Evolutionary conservation across 176 grass and related monocot genomes (phyloP).

Genomic region (Eleusine coracana): DNA sequence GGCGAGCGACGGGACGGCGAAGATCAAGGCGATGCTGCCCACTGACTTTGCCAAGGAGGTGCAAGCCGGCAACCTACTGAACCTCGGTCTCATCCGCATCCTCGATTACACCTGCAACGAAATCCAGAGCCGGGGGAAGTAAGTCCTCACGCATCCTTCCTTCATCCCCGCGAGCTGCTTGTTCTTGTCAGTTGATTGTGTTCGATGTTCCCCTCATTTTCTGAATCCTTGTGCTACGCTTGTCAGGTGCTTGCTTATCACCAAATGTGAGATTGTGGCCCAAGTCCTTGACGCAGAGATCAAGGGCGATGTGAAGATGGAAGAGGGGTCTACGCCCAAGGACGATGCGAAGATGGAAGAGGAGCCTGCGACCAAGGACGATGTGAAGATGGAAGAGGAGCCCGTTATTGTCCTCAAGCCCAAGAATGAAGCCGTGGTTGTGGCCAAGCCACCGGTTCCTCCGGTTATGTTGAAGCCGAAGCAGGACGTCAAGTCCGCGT

Average conservation of each 20-base stretch:
- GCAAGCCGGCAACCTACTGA: slow-evolving; percentile 77
- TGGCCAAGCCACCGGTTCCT: slow-evolving; percentile 24
- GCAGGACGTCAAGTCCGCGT: slow-evolving; percentile 70
- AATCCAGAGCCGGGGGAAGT: slow-evolving; percentile 40
- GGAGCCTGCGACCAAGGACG: slow-evolving; percentile 22
- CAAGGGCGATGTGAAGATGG: slow-evolving; percentile 56
- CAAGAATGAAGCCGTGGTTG: slow-evolving; percentile 34
- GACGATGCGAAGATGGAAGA: slow-evolving; percentile 57
- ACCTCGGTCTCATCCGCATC: slow-evolving; percentile 77
- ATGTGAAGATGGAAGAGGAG: slow-evolving; percentile 54
- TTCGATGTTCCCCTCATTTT: background rate
- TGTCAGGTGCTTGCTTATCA: slow-evolving; percentile 76
- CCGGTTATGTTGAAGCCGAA: slow-evolving; percentile 60
- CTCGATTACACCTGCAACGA: slow-evolving; percentile 80
- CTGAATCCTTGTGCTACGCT: background rate
- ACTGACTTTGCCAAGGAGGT: slow-evolving; percentile 63
- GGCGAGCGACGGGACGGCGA: slow-evolving; percentile 81
- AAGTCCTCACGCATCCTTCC: background rate
- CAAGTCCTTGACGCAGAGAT: slow-evolving; percentile 68
- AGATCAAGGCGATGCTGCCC: slow-evolving; percentile 86
- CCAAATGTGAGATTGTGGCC: slow-evolving; percentile 72
- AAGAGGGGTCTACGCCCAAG: slow-evolving; percentile 49
- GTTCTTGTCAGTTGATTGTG: background rate
- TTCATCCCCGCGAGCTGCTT: background rate
- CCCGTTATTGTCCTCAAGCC: slow-evolving; percentile 9